These are phyloP conservation scores for Pythium angustatum DNA, from an alignment of 352 stramenopile genomes.

Conservation along the genomic window DNA sequence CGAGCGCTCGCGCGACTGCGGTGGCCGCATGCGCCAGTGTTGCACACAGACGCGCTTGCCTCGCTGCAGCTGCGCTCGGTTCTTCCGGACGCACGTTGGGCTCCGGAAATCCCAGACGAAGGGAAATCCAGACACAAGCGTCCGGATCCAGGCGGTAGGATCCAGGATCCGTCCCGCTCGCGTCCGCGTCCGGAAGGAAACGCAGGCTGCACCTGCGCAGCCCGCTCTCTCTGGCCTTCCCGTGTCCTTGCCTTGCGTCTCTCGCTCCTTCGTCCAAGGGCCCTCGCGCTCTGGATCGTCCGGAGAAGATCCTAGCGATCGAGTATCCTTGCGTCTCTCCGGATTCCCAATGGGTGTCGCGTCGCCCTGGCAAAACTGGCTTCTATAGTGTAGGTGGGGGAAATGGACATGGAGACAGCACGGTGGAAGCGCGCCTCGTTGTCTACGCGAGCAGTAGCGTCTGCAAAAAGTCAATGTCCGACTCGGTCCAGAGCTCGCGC, in stretches of 20 bases:
- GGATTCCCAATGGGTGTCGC: background rate
- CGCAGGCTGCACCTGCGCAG: no score
- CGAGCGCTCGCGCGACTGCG: no score
- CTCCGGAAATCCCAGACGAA: no score
- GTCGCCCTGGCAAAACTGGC: slow-evolving; percentile 7
- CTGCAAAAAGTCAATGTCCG: slow-evolving; percentile 82
- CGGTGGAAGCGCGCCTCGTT: background rate
- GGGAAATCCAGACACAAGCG: no score
- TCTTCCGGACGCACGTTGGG: background rate
- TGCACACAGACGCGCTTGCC: background rate
- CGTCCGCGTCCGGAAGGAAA: no score
- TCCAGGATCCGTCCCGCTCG: no score
- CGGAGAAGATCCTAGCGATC: background rate
- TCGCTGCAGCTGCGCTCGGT: background rate
- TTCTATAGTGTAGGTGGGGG: background rate
- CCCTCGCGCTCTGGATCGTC: background rate
- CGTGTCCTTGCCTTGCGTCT: no score
- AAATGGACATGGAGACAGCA: slow-evolving; percentile 4
- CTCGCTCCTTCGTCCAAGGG: no score
- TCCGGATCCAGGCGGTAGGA: no score
- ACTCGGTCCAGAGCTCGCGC: slow-evolving; percentile 73
- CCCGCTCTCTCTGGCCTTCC: no score
- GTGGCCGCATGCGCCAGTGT: background rate
- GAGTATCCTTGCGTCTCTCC: background rate
- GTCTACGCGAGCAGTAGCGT: slow-evolving; percentile 62